These are phyloP conservation scores for Aspergillus sp. DNA, from an alignment of 2,329 filamentous ascomycete genomes.

Conservation along the genomic window DNA sequence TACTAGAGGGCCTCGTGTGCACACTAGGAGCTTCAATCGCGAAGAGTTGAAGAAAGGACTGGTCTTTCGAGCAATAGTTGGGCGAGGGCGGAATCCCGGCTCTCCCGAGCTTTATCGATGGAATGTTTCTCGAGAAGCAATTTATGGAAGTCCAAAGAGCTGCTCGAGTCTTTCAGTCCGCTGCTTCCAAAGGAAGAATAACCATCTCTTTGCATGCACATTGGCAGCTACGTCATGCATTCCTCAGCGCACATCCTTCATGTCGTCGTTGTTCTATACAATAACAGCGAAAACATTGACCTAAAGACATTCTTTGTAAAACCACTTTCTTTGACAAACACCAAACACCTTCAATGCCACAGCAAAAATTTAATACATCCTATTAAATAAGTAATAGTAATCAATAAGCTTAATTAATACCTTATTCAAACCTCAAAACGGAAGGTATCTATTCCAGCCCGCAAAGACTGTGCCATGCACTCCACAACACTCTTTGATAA, in stretches of 20 bases:
- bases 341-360: neutral
- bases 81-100: neutral
- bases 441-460: neutral
- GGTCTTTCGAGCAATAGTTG: neutral
- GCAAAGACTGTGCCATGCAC: neutral
- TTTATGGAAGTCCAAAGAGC: neutral
- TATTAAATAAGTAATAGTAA: neutral
- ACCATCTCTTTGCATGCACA: neutral
- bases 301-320: neutral
- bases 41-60: neutral
- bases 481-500: neutral
- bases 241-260: neutral
- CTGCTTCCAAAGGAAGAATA: too few species aligned
- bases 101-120: neutral
- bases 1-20: neutral
- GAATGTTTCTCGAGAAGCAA: neutral
- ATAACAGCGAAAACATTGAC: neutral
- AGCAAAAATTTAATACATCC: neutral
- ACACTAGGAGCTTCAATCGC: neutral
- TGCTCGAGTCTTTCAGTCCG: neutral
- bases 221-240: neutral
- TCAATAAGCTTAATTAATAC: neutral
- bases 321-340: neutral
- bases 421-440: neutral
- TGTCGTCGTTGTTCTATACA: neutral